Evolutionary conservation across 116 monocot species (phyloP).

Genomic region (Phalaenopsis hybrid): DNA sequence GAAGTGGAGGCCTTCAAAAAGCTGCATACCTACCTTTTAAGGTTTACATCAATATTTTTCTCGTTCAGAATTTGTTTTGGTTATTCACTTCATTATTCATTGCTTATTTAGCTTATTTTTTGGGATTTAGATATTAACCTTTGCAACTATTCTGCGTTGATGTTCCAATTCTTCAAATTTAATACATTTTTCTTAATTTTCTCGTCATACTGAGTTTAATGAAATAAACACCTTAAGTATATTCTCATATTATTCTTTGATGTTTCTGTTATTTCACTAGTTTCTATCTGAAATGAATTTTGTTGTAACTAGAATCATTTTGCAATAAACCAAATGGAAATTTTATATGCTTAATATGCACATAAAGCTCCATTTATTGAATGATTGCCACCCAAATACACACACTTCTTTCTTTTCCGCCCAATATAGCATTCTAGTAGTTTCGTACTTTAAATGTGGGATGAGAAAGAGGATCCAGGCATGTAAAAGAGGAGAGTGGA

Average conservation of each 20-base stretch:
- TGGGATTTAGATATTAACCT: not conserved
- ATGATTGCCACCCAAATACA: not conserved
- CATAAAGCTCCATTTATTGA: not conserved
- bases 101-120: not conserved
- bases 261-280: not conserved
- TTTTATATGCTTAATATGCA: not conserved
- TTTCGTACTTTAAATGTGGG: not conserved
- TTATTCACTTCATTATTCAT: constrained; percentile 2
- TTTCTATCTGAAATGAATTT: not conserved
- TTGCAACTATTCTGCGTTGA: not conserved
- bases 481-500: not conserved
- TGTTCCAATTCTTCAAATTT: not conserved
- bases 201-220: not conserved
- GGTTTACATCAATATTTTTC: constrained; percentile 31
- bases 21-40: constrained; percentile 98
- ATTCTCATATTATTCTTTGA: not conserved
- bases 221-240: not conserved
- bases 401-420: not conserved
- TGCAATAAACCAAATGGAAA: not conserved
- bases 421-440: not conserved
- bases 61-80: not conserved
- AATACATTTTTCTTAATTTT: not conserved
- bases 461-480: not conserved
- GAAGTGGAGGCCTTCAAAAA: constrained; percentile 73
- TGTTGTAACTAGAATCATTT: not conserved